Percentiles rank a stretch among this genome's conserved stretches.
Evolutionary conservation across 108 stramenopile genomes (phyloP).

Genomic region (Ochromonas danica): DNA sequence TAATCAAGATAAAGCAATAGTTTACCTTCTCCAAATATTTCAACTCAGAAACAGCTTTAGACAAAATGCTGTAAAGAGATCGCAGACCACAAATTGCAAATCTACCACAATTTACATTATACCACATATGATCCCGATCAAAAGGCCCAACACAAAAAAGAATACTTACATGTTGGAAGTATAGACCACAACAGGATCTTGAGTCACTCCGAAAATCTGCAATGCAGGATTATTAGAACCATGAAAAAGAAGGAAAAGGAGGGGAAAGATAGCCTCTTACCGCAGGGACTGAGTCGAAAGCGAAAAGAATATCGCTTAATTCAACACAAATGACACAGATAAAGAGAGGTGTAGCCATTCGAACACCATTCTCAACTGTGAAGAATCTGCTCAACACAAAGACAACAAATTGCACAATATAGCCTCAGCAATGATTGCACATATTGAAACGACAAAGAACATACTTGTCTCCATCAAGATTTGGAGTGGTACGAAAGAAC

Average conservation of each 20-base stretch:
- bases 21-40: constrained; percentile 65
- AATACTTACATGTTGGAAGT: constrained; percentile 77
- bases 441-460: not conserved
- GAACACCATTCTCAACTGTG: constrained; percentile 52
- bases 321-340: constrained; percentile 89
- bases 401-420: not conserved
- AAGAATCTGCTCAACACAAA: not conserved
- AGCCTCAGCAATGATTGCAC: too few species aligned
- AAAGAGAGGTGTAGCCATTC: constrained; percentile 81
- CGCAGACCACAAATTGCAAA: constrained; percentile 93
- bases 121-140: too few species aligned
- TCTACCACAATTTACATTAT: not conserved
- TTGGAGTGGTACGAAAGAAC: not conserved
- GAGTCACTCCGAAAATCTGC: constrained; percentile 33
- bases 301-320: constrained; percentile 91
- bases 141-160: too few species aligned
- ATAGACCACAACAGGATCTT: constrained; percentile 87
- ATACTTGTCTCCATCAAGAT: not conserved
- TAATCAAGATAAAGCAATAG: not conserved
- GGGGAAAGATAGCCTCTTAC: constrained; percentile 28
- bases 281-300: constrained; percentile 90
- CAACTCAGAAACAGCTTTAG: constrained; percentile 82
- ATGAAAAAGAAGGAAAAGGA: not conserved
- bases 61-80: constrained; percentile 81
- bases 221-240: not conserved